Conservation (phyloP, 176 grass and related monocot genomes). For the Hsuehochloa calcarea region DNA sequence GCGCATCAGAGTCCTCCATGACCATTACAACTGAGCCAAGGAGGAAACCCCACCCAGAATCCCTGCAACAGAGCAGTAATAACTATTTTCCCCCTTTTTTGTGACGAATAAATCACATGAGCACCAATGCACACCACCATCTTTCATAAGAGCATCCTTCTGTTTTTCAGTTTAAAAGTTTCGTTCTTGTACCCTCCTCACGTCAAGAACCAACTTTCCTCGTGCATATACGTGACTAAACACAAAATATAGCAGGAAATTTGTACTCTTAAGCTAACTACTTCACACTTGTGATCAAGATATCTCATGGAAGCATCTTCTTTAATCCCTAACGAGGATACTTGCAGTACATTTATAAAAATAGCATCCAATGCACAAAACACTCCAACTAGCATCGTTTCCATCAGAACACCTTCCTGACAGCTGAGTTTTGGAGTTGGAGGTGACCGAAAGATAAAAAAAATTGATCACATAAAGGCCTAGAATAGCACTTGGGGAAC, state of each 20-base stretch:
- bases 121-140: neutral
- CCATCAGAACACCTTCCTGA: neutral
- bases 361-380: neutral
- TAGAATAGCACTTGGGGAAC: neutral
- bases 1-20: constrained; percentile 83
- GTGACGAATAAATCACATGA: neutral
- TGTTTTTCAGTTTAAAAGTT: neutral
- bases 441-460: neutral
- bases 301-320: neutral
- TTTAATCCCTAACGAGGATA: neutral
- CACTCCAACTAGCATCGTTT: neutral
- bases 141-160: neutral
- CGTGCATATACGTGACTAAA: neutral
- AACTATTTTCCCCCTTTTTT: neutral
- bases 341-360: neutral
- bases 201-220: neutral
- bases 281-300: neutral
- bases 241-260: neutral
- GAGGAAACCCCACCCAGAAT: constrained; percentile 86
- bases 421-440: neutral
- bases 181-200: neutral
- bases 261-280: neutral
- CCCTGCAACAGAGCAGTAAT: constrained; percentile 24
- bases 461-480: neutral
- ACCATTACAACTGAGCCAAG: constrained; percentile 81